A percentile compares a stretch with the other conserved stretches of the same genome.
phyloP scores from a whole-genome alignment of 2,329 filamentous ascomycete species.

The Cercospora beticola region DNA sequence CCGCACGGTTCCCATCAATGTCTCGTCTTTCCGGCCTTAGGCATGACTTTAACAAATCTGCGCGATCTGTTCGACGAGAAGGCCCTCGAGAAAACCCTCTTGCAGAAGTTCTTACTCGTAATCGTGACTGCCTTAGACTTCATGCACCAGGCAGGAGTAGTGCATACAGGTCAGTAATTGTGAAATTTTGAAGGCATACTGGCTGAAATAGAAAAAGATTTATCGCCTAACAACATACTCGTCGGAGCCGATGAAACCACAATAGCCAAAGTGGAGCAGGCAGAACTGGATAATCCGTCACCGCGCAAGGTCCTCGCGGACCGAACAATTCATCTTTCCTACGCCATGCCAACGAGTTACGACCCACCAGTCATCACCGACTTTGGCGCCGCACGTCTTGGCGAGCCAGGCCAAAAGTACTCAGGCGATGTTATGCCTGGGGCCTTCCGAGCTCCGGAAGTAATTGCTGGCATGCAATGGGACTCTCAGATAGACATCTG shows the following conservation, averaged over 20 bases:
- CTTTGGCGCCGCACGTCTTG: constrained; percentile 26
- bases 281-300: background rate
- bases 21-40: background rate
- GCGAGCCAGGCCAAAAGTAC: constrained; percentile 6
- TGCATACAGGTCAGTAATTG: constrained; percentile 25
- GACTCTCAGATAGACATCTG: constrained; percentile 29
- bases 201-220: background rate
- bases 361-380: constrained; percentile 27
- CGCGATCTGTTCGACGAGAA: background rate
- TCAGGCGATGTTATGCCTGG: constrained; percentile 30
- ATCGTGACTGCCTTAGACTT: constrained; percentile 18
- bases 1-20: background rate
- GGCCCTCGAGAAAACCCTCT: constrained; percentile 24
- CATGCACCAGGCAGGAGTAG: constrained; percentile 16
- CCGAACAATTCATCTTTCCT: background rate
- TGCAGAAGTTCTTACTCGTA: constrained; percentile 15
- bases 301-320: background rate
- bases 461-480: constrained; percentile 29
- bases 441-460: constrained; percentile 30
- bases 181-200: background rate
- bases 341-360: constrained; percentile 6
- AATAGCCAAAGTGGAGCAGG: background rate
- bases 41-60: background rate
- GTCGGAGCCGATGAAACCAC: background rate
- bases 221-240: background rate